These are phyloP conservation scores for Jamesozyma spencerorum DNA, from an alignment of 805 yeast species.

Conservation along the genomic window DNA sequence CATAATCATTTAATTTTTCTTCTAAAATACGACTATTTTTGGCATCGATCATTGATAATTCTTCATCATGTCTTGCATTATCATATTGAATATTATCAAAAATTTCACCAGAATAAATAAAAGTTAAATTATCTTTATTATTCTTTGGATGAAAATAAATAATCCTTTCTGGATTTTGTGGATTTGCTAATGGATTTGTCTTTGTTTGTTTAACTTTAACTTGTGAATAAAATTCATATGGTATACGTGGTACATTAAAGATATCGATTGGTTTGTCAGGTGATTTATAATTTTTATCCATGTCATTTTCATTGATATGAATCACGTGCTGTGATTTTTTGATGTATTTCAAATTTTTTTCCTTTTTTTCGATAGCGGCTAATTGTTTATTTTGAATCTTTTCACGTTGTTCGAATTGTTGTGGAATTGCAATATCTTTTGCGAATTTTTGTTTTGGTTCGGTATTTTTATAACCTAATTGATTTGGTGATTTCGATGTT, in stretches of 20 bases:
- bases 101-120: conserved; percentile 19
- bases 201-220: neutral
- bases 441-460: conserved; percentile 15
- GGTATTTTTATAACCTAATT: conserved; percentile 17
- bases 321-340: conserved; percentile 17
- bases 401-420: conserved; percentile 16
- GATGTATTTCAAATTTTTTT: conserved; percentile 16
- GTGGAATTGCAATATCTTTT: conserved; percentile 22
- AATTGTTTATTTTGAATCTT: conserved; percentile 15
- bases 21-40: neutral
- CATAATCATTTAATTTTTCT: conserved; percentile 13
- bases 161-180: conserved; percentile 20
- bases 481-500: conserved; percentile 9
- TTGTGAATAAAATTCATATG: conserved; percentile 2
- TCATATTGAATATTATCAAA: conserved; percentile 22
- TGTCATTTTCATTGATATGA: conserved; percentile 2
- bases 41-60: no score
- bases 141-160: conserved; percentile 13
- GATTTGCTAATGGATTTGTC: conserved; percentile 20
- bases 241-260: conserved; percentile 5
- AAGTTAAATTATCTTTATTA: conserved; percentile 12
- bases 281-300: neutral
- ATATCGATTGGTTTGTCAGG: conserved; percentile 3
- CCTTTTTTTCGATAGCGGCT: conserved; percentile 16
- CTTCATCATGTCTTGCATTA: conserved; percentile 11